phyloP scores from a whole-genome alignment of 768 basidiomycete genomes.

The Coprinopsis marcescibilis region DNA sequence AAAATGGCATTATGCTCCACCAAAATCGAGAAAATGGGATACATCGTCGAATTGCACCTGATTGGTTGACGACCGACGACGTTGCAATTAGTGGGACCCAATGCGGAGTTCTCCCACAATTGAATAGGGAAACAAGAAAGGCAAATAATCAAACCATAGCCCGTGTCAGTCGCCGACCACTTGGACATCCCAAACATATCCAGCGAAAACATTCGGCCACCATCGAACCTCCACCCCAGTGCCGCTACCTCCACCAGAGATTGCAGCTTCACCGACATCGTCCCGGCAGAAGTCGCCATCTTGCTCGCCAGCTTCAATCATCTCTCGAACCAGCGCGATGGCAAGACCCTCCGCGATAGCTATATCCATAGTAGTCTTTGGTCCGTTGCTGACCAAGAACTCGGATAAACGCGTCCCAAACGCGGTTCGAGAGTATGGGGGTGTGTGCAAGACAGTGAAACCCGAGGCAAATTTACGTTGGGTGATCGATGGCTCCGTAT shows the following conservation, averaged over 20 bases:
- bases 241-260: slow-evolving; percentile 49
- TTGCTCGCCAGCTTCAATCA: slow-evolving; percentile 5
- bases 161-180: slow-evolving; percentile 10
- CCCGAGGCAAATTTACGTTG: slow-evolving; percentile 68
- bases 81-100: too few relatives aligned
- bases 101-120: too few relatives aligned
- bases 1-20: too few relatives aligned
- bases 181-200: slow-evolving; percentile 75
- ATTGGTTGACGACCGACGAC: too few relatives aligned
- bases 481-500: slow-evolving; percentile 64
- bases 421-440: slow-evolving; percentile 59
- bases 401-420: slow-evolving; percentile 65
- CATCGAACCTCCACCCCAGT: slow-evolving; percentile 58
- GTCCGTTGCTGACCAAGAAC: slow-evolving; percentile 43
- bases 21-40: too few relatives aligned
- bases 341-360: slow-evolving; percentile 59
- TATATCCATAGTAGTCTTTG: slow-evolving; percentile 62
- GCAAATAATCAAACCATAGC: background rate
- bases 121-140: too few relatives aligned
- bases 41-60: too few relatives aligned
- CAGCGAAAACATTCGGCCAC: slow-evolving; percentile 62
- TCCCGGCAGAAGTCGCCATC: slow-evolving; percentile 8
- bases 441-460: slow-evolving; percentile 78
- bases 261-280: slow-evolving; percentile 9
- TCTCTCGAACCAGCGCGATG: slow-evolving; percentile 3